phyloP scores from a whole-genome alignment of 257 asterid species.

The Forsythia viridissima region DNA sequence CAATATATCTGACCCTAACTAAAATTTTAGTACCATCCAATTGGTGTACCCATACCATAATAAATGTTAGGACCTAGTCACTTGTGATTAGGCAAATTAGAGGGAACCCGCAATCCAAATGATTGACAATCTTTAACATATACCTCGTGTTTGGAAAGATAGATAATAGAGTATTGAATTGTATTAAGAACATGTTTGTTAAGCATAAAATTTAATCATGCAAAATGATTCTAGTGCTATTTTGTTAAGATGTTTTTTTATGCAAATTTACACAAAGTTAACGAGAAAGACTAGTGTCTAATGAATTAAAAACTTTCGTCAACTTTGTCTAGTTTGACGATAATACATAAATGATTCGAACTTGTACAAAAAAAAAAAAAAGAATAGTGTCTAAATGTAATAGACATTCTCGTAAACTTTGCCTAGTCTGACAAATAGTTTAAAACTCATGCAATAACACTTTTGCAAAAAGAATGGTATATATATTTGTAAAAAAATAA shows the following conservation, averaged over 20 bases:
- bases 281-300: too few species aligned
- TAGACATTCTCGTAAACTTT: background rate
- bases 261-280: background rate
- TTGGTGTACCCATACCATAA: background rate
- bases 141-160: background rate
- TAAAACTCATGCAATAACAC: too few species aligned
- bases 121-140: slow-evolving; percentile 14
- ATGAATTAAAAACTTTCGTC: too few species aligned
- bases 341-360: too few species aligned
- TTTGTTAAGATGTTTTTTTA: background rate
- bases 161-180: background rate
- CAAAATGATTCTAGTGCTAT: background rate
- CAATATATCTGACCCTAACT: too few species aligned
- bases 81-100: slow-evolving; percentile 18
- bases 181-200: background rate
- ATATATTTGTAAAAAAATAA: too few species aligned
- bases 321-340: too few species aligned
- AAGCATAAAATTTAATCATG: too few species aligned
- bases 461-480: too few species aligned
- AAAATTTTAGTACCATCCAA: background rate
- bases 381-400: background rate
- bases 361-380: too few species aligned
- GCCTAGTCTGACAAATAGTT: background rate
- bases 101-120: slow-evolving; percentile 30
- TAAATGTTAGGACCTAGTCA: slow-evolving; percentile 20